Percentiles rank a stretch among this genome's conserved stretches.
phyloP scores from a whole-genome alignment of 495 filamentous ascomycete species.

The Annulohypoxylon nitens region DNA sequence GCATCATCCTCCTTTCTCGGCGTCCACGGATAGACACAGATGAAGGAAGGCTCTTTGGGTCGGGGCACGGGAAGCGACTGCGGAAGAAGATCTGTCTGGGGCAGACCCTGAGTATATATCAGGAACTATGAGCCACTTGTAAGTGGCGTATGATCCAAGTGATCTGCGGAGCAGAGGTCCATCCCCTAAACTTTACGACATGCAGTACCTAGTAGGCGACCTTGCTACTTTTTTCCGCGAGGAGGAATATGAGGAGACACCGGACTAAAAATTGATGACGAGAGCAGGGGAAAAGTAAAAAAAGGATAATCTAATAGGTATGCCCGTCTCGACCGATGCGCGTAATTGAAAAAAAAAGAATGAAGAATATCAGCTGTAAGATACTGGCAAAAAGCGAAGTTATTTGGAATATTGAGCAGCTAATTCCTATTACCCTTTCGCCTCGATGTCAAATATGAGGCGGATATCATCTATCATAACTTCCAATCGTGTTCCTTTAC shows the following conservation, averaged over 20 bases:
- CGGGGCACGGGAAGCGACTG: slow-evolving; percentile 33
- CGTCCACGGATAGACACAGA: slow-evolving; percentile 30
- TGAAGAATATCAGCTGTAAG: slow-evolving; percentile 21
- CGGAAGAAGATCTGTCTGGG: slow-evolving; percentile 34
- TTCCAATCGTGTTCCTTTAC: slow-evolving; percentile 22
- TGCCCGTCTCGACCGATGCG: slow-evolving; percentile 34
- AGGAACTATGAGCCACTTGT: slow-evolving; percentile 38
- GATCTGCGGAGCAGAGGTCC: slow-evolving; percentile 38
- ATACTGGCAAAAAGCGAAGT: slow-evolving; percentile 41
- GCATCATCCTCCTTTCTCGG: slow-evolving; percentile 26
- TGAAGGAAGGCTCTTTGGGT: slow-evolving; percentile 6
- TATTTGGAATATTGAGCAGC: slow-evolving; percentile 39
- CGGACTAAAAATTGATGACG: slow-evolving; percentile 36
- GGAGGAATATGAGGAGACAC: slow-evolving; percentile 21
- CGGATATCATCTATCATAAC: slow-evolving; percentile 31
- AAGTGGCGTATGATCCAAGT: slow-evolving; percentile 36
- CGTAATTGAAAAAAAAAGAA: slow-evolving; percentile 36
- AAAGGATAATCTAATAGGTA: slow-evolving; percentile 32
- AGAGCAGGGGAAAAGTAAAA: slow-evolving; percentile 38
- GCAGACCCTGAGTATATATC: slow-evolving; percentile 44
- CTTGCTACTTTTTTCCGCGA: slow-evolving; percentile 41
- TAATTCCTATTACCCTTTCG: slow-evolving; percentile 41
- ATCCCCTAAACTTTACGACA: slow-evolving; percentile 31
- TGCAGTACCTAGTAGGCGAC: slow-evolving; percentile 23
- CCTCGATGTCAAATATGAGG: slow-evolving; percentile 41